Base-by-base conservation (phyloP, 177 flowering plant species). In the Vitis hybrid region DNA sequence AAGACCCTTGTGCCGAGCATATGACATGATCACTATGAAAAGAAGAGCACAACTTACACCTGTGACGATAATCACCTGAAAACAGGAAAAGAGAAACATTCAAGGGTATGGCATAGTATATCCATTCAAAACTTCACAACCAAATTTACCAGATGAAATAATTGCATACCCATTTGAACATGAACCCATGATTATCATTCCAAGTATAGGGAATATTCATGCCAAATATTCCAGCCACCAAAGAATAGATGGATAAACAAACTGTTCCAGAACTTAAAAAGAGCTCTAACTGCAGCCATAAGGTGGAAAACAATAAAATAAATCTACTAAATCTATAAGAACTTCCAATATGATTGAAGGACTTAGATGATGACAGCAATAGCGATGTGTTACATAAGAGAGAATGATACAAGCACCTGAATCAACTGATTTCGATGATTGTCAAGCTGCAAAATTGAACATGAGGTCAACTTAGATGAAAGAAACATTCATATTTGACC, bases 401-500 rank as follows among this genome's bases (percentile, higher is more conserved):
- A 2, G 53, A 33, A 53, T 38, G 64, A 19, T 19, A 13, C 33
- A 71, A 49, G 38, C 52, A 95, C 99, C 98, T 95, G 98, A 87
- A 95, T 95, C 44, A 95, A 88, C 83, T 95, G 98, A 82, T 95
- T 95, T 51, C 99, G 90, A 80, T 92, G 98, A 80, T 89, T 95
- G 77, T 95, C 99, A 75, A 95, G 98, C 99, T 95, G 92, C 77
- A 85, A 78, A 58, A 69, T 61, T 1, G 52, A n/a, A 31, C 28
- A 53, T 3, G 53, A 67, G 2, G 15, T 59, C 19, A 2, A 28
- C n/a, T 73, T 20, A 15, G 14, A 64, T 8, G 52, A 57, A 59
- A n/a, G 44, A 67, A 15, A 4, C 38, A 24, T 64, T 64, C 67
- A 49, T 2, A 11, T 44, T 64, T 14, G 22, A 47, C 55, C 54